Evolutionary conservation across 768 basidiomycete genomes (phyloP), one percentile per base, ranked within the genome.

Genomic region (Russula sp.): DNA sequence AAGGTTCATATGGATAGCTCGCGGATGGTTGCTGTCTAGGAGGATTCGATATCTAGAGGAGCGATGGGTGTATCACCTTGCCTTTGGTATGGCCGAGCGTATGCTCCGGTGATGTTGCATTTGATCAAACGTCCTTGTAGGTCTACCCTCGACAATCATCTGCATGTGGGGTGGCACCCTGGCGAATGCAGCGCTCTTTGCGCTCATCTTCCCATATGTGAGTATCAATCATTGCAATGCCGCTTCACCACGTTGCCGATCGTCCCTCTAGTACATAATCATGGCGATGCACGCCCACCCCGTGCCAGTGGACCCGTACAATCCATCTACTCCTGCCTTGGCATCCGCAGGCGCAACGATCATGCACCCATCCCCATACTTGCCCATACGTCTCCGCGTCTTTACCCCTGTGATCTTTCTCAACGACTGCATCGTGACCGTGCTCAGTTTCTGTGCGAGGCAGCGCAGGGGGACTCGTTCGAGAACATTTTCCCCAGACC

Each of bases 1-100:
- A 59, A 90, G 90, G 69, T 91, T 88, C 69, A 79, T 87, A 20
- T 91, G 89, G 89, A 82, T 87, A 49, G 81, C 88, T 9, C 83
- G 85, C 14, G 88, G 88, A 2, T 68, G 86, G 64, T 85, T 87
- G 13, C 75, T 92, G 13, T 79, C 88, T 2, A 75, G 81, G 14
- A 77, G 90, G 58, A 82, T 93, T 49, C 75, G 85, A 51, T 81
- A 88, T 70, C 75, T 93, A 20, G 93, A 95, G 73, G 90, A 93
- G 72, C 82, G 91, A 45, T 95, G 93, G 93, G 82, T 87, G 2
- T 95, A 94, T 73, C 91, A 86, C 69, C 79, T 93, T 61, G 87
- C 87, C 5, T 95, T 93, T 65, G 93, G 93, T 80, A 54, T 38
- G 77, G 69, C 38, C 38, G 29, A 32, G 13, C 11, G 64, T 60